Percentiles rank a stretch among this genome's conserved stretches.
These are phyloP conservation scores for Candida anutae DNA, from an alignment of 1,139 yeast genomes.

Conservation along the genomic window DNA sequence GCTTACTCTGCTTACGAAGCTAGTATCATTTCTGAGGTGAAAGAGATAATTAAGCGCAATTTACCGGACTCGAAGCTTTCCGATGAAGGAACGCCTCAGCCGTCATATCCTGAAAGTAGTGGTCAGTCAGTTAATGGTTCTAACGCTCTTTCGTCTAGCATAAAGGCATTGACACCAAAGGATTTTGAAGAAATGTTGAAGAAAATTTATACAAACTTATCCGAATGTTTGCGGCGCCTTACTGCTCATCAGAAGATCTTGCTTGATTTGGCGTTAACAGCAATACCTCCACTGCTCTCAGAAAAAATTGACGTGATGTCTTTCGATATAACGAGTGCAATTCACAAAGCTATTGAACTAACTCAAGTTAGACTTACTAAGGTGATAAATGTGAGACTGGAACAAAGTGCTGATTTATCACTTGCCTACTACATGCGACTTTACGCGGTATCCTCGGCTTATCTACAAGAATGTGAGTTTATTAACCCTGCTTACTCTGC, in stretches of 20 bases:
- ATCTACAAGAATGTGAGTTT: conserved; percentile 77
- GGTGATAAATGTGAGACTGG: conserved; percentile 70
- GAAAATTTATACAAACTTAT: conserved; percentile 52
- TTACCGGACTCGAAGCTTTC: conserved; percentile 36
- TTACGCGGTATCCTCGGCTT: conserved; percentile 59
- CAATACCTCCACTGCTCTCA: conserved; percentile 27
- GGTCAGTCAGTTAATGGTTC: conserved; percentile 1
- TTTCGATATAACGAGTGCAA: conserved; percentile 56
- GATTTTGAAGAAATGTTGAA: conserved; percentile 72
- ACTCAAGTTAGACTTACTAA: conserved; percentile 75
- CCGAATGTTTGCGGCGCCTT: conserved; percentile 68
- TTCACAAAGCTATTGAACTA: conserved; percentile 60
- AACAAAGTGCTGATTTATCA: conserved; percentile 53
- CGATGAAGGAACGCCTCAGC: conserved; percentile 1
- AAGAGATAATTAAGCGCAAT: conserved; percentile 57
- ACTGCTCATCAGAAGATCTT: conserved; percentile 73
- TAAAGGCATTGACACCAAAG: conserved; percentile 57
- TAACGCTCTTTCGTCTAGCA: conserved; percentile 29
- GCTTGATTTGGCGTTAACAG: conserved; percentile 63
- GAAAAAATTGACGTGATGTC: conserved; percentile 43
- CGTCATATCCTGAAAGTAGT: conserved; percentile 18
- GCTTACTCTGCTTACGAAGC: conserved; percentile 68
- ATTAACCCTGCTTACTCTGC: conserved; percentile 67
- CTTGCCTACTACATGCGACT: conserved; percentile 53
- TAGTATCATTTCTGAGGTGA: conserved; percentile 58